Conservation (phyloP, 2,329 filamentous ascomycete species). For the Aplosporella prunicola region DNA sequence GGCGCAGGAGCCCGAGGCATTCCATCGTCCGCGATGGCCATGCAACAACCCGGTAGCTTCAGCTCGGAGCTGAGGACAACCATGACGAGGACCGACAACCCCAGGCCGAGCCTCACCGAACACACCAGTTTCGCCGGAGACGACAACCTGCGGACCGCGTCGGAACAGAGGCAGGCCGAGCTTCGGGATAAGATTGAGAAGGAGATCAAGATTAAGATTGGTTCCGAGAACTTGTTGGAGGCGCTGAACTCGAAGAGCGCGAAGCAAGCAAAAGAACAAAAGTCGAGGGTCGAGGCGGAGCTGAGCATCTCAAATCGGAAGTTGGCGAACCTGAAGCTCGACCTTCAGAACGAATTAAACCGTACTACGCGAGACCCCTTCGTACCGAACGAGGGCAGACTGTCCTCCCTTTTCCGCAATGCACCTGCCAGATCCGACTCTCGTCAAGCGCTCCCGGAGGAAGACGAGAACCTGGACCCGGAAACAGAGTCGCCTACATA, state of each 20-base stretch:
- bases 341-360: slow-evolving; percentile 52
- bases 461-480: slow-evolving; percentile 58
- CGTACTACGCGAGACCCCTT: slow-evolving; percentile 47
- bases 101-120: slow-evolving; percentile 47
- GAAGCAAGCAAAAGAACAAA: slow-evolving; percentile 74
- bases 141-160: slow-evolving; percentile 43
- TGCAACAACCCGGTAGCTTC: slow-evolving; percentile 68
- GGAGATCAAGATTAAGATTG: slow-evolving; percentile 95
- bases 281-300: slow-evolving; percentile 60
- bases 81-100: slow-evolving; percentile 53
- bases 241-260: slow-evolving; percentile 89
- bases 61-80: slow-evolving; percentile 75
- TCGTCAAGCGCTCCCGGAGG: slow-evolving; percentile 38
- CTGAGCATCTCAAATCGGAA: slow-evolving; percentile 77
- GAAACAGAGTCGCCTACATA: slow-evolving; percentile 81
- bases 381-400: slow-evolving; percentile 40
- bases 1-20: slow-evolving; percentile 56
- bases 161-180: slow-evolving; percentile 64
- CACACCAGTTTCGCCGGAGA: slow-evolving; percentile 48
- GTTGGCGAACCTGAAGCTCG: slow-evolving; percentile 49
- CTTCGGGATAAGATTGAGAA: slow-evolving; percentile 82
- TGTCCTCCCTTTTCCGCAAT: slow-evolving; percentile 49
- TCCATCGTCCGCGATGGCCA: slow-evolving; percentile 61
- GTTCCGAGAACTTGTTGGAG: slow-evolving; percentile 95
- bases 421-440: slow-evolving; percentile 46